Evolutionary conservation across 2,329 filamentous ascomycete species (phyloP).

Genomic region (Macrophomina pseudophaseolina): DNA sequence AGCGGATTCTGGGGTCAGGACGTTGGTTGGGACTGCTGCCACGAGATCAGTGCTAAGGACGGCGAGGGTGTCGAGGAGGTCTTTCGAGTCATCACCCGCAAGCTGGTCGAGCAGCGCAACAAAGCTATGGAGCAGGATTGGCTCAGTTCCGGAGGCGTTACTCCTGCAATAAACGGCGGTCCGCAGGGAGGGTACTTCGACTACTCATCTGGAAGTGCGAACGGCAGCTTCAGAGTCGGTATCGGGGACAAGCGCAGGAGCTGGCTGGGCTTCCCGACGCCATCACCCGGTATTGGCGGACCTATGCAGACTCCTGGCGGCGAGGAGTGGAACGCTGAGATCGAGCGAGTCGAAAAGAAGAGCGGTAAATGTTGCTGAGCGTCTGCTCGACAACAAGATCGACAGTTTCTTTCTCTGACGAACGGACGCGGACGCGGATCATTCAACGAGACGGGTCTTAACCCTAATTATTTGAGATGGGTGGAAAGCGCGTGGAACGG

Average conservation of each 20-base stretch:
- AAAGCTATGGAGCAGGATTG: conserved; percentile 59
- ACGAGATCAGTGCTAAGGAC: conserved; percentile 93
- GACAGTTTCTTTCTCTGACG: background rate
- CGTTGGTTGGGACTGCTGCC: conserved; percentile 94
- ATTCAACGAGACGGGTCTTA: background rate
- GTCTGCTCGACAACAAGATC: background rate
- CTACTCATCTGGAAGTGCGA: conserved; percentile 50
- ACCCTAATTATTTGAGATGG: background rate
- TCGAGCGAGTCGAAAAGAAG: conserved; percentile 40
- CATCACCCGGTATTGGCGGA: conserved; percentile 34
- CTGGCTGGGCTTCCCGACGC: conserved; percentile 67
- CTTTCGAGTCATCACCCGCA: conserved; percentile 86
- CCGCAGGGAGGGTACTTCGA: conserved; percentile 55
- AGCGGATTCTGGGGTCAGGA: conserved; percentile 90
- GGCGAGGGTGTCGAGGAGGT: conserved; percentile 97
- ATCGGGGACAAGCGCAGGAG: conserved; percentile 67
- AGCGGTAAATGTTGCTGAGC: conserved; percentile 42
- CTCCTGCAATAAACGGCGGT: conserved; percentile 49
- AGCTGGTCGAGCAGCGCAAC: conserved; percentile 75
- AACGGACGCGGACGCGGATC: background rate
- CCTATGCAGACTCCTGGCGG: conserved; percentile 37
- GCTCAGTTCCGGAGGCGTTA: conserved; percentile 49
- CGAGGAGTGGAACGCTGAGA: conserved; percentile 42
- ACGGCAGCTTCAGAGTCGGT: conserved; percentile 65
- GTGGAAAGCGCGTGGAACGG: background rate